These are phyloP conservation scores for Drechslerella stenobrocha DNA, from an alignment of 2,329 filamentous ascomycete genomes.

Conservation along the genomic window DNA sequence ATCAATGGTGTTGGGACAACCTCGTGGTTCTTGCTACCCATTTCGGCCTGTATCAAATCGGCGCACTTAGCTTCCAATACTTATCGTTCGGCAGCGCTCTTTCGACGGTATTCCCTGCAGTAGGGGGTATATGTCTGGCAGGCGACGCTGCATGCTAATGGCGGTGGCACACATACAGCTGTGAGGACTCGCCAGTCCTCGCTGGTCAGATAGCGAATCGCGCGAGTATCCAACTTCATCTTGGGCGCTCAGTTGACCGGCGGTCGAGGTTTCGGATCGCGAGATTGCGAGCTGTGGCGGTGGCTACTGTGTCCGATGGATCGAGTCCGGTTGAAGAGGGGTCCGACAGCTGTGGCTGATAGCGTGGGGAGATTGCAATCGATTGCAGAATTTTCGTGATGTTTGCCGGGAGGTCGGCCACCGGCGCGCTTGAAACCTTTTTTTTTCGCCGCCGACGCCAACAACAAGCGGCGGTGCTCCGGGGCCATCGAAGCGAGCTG, in stretches of 20 bases:
- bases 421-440: constrained; percentile 37
- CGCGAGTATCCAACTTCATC: constrained; percentile 95
- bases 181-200: constrained; percentile 96
- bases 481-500: too few relatives aligned
- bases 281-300: constrained; percentile 9
- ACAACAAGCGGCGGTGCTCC: too few relatives aligned
- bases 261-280: constrained; percentile 10
- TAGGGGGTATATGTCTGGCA: too few relatives aligned
- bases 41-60: constrained; percentile 70
- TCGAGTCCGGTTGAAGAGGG: not conserved
- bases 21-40: constrained; percentile 94
- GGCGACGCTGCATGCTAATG: constrained; percentile 7
- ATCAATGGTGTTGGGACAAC: constrained; percentile 90
- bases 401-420: constrained; percentile 42
- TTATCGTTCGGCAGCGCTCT: too few relatives aligned
- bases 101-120: too few relatives aligned
- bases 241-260: constrained; percentile 48
- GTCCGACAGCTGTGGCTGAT: constrained; percentile 18
- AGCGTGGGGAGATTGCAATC: constrained; percentile 11
- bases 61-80: too few relatives aligned
- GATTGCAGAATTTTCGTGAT: constrained; percentile 22
- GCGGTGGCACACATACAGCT: constrained; percentile 66
- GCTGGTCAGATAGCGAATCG: constrained; percentile 83
- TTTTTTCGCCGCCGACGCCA: constrained; percentile 7
- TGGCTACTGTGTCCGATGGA: not conserved